Conservation (phyloP, 345 rosid genomes). For the Salix exigua region DNA sequence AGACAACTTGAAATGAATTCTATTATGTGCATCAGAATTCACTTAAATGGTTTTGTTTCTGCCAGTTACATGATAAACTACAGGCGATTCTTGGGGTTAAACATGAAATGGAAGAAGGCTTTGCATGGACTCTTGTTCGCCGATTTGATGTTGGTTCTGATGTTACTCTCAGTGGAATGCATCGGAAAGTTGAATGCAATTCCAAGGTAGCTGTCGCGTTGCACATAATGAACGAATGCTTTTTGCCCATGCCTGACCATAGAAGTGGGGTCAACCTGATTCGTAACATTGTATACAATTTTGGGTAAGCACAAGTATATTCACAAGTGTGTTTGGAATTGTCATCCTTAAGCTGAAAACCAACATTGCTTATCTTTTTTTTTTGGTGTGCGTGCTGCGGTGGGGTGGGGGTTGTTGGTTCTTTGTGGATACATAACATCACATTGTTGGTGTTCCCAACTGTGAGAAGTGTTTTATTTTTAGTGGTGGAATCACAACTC, state of each 20-base stretch:
- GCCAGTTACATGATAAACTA: slow-evolving; percentile 54
- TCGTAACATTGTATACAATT: slow-evolving; percentile 78
- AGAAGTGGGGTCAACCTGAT: slow-evolving; percentile 86
- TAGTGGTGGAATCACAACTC: not conserved
- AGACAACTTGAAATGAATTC: not conserved
- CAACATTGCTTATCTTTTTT: not conserved
- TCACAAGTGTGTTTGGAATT: not conserved
- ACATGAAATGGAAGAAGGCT: slow-evolving; percentile 75
- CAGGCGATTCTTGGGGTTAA: slow-evolving; percentile 73
- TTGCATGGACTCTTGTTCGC: slow-evolving; percentile 72
- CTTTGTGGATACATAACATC: not conserved
- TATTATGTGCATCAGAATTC: not conserved
- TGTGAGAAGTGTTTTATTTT: not conserved
- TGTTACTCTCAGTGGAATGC: slow-evolving; percentile 42
- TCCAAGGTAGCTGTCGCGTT: slow-evolving; percentile 87
- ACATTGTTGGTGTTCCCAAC: not conserved
- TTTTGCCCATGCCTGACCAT: slow-evolving; percentile 76
- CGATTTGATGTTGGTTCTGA: slow-evolving; percentile 57
- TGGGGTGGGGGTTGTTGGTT: not conserved
- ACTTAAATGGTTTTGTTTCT: not conserved
- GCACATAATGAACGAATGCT: slow-evolving; percentile 88
- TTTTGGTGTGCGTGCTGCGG: not conserved
- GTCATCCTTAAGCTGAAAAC: not conserved
- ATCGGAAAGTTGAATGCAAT: slow-evolving; percentile 64
- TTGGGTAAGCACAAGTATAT: slow-evolving; percentile 52